Evolutionary conservation across 805 yeast species (phyloP), one percentile per base, ranked within the genome.

Genomic region (Maudiozyma pseudohumilis): DNA sequence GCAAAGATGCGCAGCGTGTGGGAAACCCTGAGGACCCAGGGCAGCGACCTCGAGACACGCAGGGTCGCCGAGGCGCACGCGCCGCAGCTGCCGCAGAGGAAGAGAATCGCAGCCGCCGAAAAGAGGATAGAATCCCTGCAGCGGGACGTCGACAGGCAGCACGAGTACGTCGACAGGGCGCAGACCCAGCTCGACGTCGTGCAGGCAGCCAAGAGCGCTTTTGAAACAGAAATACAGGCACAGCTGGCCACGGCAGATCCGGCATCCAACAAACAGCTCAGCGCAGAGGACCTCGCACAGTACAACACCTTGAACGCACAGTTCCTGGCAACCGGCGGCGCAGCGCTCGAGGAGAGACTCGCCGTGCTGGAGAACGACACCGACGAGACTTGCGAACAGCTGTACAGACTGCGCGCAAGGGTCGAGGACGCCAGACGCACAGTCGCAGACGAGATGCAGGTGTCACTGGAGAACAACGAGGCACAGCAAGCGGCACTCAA

Each of bases 221-320:
- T 69, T 41, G 67, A 66, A 37, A 44, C 45, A 2, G 43, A 45
- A 16, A 46, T 64, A 23, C 36, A 42, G 19, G 48, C 59, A 21
- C 57, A 57, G 25, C 63, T 56, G 28, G n/a, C n/a, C n/a, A n/a
- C n/a, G n/a, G n/a, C n/a, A n/a, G n/a, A n/a, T n/a, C n/a, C n/a
- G n/a, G n/a, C n/a, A n/a, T n/a, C n/a, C n/a, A n/a, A n/a, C n/a
- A n/a, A n/a, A n/a, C 50, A 60, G 12, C 49, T 82, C 21, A 63
- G 74, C 12, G 64, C 66, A 1, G 75, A 68, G 9, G 80, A 74
- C 34, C 62, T 74, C 29, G 56, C 61, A 21, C 77, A 75, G 32
- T 86, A 85, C 54, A 75, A 76, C 29, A 18, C 40, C 1, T 60
- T 85, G 40, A 71, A 83, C 51, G 74, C 72, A 26, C 45, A 64